Evolutionary conservation across 805 yeast species (phyloP).

Genomic region (Candida tammaniensis): DNA sequence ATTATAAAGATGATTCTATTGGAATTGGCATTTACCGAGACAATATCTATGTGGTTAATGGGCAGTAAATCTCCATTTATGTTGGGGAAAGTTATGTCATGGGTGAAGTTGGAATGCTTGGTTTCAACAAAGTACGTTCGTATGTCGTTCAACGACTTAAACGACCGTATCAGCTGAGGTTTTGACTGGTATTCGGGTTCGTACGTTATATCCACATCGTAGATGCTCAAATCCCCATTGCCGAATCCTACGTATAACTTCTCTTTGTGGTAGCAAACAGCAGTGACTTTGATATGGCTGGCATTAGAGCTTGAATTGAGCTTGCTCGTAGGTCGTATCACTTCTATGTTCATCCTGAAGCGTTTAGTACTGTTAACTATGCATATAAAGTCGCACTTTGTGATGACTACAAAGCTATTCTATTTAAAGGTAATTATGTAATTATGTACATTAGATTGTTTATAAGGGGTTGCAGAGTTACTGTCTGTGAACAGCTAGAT

Average conservation of each 20-base stretch:
- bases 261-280: constrained; percentile 18
- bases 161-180: constrained; percentile 15
- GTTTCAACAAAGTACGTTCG: constrained; percentile 13
- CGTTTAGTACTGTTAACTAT: too few species aligned
- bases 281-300: constrained; percentile 22
- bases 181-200: constrained; percentile 9
- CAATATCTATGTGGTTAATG: constrained; percentile 10
- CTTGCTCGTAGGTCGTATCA: constrained; percentile 35
- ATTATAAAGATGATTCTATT: constrained; percentile 25
- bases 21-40: constrained; percentile 9
- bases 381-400: too few species aligned
- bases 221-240: constrained; percentile 34
- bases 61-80: constrained; percentile 13
- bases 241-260: constrained; percentile 29
- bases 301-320: constrained; percentile 24
- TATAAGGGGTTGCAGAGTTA: too few species aligned
- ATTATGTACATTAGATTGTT: too few species aligned
- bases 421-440: too few species aligned
- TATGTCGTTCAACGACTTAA: constrained; percentile 25
- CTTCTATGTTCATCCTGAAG: constrained; percentile 42
- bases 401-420: too few species aligned
- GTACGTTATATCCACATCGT: constrained; percentile 15
- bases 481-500: too few species aligned
- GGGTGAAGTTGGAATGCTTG: constrained; percentile 12
- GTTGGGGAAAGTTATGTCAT: constrained; percentile 18